phyloP scores from a whole-genome alignment of 129 eudicot species.

The Calendula officinalis region DNA sequence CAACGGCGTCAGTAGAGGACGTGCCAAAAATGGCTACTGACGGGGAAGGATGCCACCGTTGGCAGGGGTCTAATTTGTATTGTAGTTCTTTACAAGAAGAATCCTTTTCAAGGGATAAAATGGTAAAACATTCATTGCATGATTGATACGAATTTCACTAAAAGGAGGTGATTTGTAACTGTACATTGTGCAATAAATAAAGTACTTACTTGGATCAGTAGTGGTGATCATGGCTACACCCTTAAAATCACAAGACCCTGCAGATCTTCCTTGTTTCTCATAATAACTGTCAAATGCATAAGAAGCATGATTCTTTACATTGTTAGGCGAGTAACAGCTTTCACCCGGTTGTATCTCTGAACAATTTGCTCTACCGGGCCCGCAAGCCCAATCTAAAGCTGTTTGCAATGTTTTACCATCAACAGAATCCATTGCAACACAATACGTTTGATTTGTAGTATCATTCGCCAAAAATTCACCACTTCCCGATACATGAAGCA shows the following conservation, averaged over 20 bases:
- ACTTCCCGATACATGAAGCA: constrained; percentile 88
- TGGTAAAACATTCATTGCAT: constrained; percentile 23
- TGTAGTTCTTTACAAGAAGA: constrained; percentile 5
- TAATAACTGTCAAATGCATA: constrained; percentile 97
- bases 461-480: constrained; percentile 95
- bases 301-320: constrained; percentile 81
- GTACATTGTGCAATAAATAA: constrained; percentile 21
- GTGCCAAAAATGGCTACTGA: too few relatives aligned
- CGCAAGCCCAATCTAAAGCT: constrained; percentile 99
- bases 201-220: constrained; percentile 89
- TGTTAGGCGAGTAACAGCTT: constrained; percentile 81
- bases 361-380: constrained; percentile 97
- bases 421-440: constrained; percentile 68
- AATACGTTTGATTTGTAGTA: constrained; percentile 83
- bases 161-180: constrained; percentile 19
- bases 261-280: constrained; percentile 68
- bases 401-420: constrained; percentile 83
- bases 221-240: constrained; percentile 95
- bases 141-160: constrained; percentile 16
- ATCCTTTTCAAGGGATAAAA: constrained; percentile 19
- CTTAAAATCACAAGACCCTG: constrained; percentile 92
- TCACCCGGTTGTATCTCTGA: constrained; percentile 96
- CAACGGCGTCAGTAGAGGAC: too few relatives aligned
- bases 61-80: neutral
- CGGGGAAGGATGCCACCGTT: too few relatives aligned